Evolutionary conservation across 2,329 filamentous ascomycete species (phyloP).

Genomic region (Phymatotrichopsis omnivora): DNA sequence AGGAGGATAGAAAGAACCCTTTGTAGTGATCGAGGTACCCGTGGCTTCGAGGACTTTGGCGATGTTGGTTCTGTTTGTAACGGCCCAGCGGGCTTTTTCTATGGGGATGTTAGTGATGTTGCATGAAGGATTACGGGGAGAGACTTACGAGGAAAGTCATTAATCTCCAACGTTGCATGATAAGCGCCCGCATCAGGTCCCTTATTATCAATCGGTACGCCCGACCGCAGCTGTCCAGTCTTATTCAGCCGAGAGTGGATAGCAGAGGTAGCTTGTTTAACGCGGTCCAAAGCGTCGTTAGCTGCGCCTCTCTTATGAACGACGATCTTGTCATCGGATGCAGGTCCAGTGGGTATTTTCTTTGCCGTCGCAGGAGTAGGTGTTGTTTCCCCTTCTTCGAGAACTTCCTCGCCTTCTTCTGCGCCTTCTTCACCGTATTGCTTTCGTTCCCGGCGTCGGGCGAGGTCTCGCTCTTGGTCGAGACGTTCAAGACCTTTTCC

Average conservation of each 20-base stretch:
- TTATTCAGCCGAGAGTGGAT: constrained; percentile 87
- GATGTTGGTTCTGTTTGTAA: constrained; percentile 96
- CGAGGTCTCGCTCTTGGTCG: constrained; percentile 80
- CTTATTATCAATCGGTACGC: constrained; percentile 96
- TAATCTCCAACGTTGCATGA: constrained; percentile 96
- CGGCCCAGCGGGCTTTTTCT: constrained; percentile 93
- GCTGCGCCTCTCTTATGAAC: constrained; percentile 60
- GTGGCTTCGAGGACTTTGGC: constrained; percentile 95
- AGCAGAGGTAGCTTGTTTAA: constrained; percentile 77
- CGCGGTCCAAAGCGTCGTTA: constrained; percentile 55
- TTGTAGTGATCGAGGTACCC: constrained; percentile 92
- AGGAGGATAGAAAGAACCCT: constrained; percentile 76
- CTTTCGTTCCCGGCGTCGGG: constrained; percentile 75
- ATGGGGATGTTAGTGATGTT: constrained; percentile 14
- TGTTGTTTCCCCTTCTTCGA: constrained; percentile 31
- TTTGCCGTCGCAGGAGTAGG: constrained; percentile 33
- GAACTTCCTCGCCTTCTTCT: constrained; percentile 52
- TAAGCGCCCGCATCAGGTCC: constrained; percentile 93
- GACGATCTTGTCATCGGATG: constrained; percentile 57
- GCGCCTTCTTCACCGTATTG: constrained; percentile 81
- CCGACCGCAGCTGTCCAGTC: constrained; percentile 77
- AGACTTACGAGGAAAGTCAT: constrained; percentile 75
- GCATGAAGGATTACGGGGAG: constrained; percentile 1
- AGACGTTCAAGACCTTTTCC: constrained; percentile 88
- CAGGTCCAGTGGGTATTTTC: constrained; percentile 42